Conservation (phyloP, 2,329 filamentous ascomycete genomes). For the Fusarium nisikadoi region DNA sequence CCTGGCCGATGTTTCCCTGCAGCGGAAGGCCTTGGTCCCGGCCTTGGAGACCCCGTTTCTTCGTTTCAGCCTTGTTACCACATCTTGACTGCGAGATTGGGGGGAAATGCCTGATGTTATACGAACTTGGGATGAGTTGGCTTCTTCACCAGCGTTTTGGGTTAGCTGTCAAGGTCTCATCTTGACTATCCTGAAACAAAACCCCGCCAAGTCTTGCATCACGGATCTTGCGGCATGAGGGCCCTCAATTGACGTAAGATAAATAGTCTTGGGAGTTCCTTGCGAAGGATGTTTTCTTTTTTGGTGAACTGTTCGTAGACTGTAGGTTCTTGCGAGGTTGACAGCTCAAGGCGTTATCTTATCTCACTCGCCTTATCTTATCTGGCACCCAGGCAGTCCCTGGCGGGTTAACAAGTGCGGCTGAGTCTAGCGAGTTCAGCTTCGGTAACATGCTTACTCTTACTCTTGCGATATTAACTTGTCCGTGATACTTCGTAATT, state of each 20-base stretch:
- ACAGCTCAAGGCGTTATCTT: not conserved
- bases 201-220: conserved; percentile 9
- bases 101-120: not conserved
- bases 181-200: conserved; percentile 11
- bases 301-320: not conserved
- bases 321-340: not conserved
- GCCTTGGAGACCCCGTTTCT: conserved; percentile 16
- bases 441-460: not conserved
- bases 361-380: accelerated
- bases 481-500: not conserved
- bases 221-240: not conserved
- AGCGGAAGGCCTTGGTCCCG: conserved; percentile 29
- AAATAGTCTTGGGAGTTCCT: not conserved
- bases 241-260: not conserved
- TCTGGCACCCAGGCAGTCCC: not conserved
- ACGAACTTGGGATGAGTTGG: not conserved
- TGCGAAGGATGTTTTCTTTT: not conserved
- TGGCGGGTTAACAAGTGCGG: not conserved
- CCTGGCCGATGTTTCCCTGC: conserved; percentile 5
- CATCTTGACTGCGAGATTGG: not conserved
- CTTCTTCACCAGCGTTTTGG: conserved; percentile 23
- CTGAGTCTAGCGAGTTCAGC: not conserved
- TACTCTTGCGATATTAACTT: not conserved
- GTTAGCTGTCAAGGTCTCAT: conserved; percentile 25
- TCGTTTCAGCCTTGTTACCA: conserved; percentile 23